Base-by-base conservation (phyloP, 306 rosid species). In the Myrica gale region DNA sequence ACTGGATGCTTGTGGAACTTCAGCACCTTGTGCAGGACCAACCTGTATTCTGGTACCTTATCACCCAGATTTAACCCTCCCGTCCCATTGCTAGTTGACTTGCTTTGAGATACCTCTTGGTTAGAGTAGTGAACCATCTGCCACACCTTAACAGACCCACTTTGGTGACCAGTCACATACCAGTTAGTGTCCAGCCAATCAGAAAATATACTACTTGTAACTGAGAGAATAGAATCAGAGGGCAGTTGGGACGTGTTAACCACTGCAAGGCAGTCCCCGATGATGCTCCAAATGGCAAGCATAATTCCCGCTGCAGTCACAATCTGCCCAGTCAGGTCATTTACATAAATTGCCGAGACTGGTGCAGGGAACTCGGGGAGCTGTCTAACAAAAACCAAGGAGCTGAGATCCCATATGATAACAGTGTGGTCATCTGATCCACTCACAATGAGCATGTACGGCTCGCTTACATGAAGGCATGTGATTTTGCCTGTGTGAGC, bases 161-260 rank as follows among this genome's bases (percentile, higher is more conserved):
- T 96, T 91, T 96, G 99, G 87, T 96, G 99, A 76, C 99, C 99
- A 9, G 98, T 96, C 75, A 88, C 99, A 76, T 87, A 92, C 99
- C 99, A 96, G 83, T 88, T 96, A 5, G 91, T 89, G 75, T 92
- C 97, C 84, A 75, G 86, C 99, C 99, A 96, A 88, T 96, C 99
- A 53, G 97, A 92, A 81, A 74, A 79, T 46, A 92, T 84, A 85
- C 97, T 82, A 73, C 92, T 92, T 42, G 99, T 87, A 77, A 92
- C 93, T 0, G 93, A 92, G 71, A 92, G 97, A 85, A 96, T 92
- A 72, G 91, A 92, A 85, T 96, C 99, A 21, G 98, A 96, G 71
- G 99, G 99, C 76, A 96, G 86, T 79, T 92, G 99, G 56, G 99
- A 96, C 13, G 99, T 87, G 69, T 89, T 92, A 70, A 90, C 95